These are phyloP conservation scores for Candida ponderosae DNA, from an alignment of 805 yeast genomes.

Conservation along the genomic window DNA sequence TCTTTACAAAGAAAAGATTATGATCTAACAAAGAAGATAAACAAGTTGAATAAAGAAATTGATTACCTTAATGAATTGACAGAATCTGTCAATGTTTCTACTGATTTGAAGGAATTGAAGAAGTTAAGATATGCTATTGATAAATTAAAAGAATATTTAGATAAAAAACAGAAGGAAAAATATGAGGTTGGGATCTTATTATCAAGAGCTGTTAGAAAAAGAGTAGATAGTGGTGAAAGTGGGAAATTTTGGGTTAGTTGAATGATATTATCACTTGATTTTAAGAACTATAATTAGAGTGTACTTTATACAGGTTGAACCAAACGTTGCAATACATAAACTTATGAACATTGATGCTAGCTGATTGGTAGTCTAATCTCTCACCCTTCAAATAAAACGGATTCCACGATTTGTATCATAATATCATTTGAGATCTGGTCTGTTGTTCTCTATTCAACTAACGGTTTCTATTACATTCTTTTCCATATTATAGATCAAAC, in stretches of 20 bases:
- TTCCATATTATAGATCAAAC: too few relatives aligned
- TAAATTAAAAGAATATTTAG: conserved; percentile 30
- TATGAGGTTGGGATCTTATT: conserved; percentile 33
- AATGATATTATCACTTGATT: background rate
- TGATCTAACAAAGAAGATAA: conserved; percentile 25
- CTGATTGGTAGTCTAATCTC: too few relatives aligned
- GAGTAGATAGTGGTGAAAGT: conserved; percentile 33
- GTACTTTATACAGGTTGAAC: too few relatives aligned
- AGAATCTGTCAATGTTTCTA: conserved; percentile 26
- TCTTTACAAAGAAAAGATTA: conserved; percentile 24
- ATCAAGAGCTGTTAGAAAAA: conserved; percentile 31
- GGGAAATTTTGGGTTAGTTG: conserved; percentile 34
- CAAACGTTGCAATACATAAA: too few relatives aligned
- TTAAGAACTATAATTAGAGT: too few relatives aligned
- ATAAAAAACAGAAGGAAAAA: conserved; percentile 32
- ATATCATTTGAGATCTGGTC: too few relatives aligned
- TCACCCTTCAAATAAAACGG: too few relatives aligned
- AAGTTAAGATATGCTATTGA: conserved; percentile 28
- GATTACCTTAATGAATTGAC: conserved; percentile 25
- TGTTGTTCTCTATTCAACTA: too few relatives aligned
- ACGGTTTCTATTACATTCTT: too few relatives aligned
- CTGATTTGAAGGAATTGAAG: conserved; percentile 27
- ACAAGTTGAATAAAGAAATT: conserved; percentile 30
- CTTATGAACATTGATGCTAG: too few relatives aligned
- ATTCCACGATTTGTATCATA: too few relatives aligned